Base-by-base conservation (phyloP, 306 rosid genomes). In the Urtica urens region DNA sequence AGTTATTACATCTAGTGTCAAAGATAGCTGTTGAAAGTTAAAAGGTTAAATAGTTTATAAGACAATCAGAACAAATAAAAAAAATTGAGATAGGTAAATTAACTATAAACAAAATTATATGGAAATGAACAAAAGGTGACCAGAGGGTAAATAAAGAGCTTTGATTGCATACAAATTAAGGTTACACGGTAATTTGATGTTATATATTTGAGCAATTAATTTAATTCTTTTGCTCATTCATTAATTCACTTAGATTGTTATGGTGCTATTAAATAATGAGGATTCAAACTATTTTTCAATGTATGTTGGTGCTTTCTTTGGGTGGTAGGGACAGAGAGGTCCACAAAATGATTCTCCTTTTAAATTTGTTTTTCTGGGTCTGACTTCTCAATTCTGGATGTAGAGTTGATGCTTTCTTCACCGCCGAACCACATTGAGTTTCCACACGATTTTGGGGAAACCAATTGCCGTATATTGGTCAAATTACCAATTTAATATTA, bases 131-230 rank as follows among this genome's bases (percentile, higher is more conserved):
- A 35, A 7, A 9, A 9, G 67, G 56, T 67, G 57, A 46, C 69
- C 47, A 57, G 69, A 49, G 64, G 42, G 67, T n/a, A 62, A 74
- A 81, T 69, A 75, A 54, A 57, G 72, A 64, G 64, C 67, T 68
- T 80, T 83, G 93, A 94, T 83, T 83, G 85, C 72, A 80, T 83
- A 82, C 70, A 71, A 69, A 73, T 76, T 23, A 80, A 76, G 83
- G 62, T 72, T 80, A n/a, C 66, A 46, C 57, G 66, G 42, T 25
- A 79, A 18, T 74, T 67, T 66, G 65, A 79, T 64, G 82, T 81
- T 95, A 67, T 41, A n/a, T n/a, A n/a, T n/a, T n/a, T n/a, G n/a
- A n/a, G n/a, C n/a, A n/a, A n/a, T n/a, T n/a, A n/a, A n/a, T n/a
- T 31, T 31, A 31, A 31, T 31, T 7, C 13, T 31, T 31, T 31